Evolutionary conservation across 2,329 filamentous ascomycete genomes (phyloP).

Genomic region (Penicillium sp.): DNA sequence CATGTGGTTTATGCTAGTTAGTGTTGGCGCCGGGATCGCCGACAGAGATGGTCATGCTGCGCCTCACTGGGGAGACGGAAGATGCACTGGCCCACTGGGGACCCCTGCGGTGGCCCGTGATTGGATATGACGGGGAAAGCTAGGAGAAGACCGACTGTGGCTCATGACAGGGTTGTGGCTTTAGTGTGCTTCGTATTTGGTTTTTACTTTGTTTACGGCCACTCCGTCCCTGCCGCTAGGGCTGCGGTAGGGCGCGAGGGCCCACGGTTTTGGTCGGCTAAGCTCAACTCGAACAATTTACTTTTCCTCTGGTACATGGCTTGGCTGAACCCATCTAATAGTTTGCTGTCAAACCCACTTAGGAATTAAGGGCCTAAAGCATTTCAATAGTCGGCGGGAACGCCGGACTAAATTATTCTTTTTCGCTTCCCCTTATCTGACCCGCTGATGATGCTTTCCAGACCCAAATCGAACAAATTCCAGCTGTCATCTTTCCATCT

Average conservation of each 20-base stretch:
- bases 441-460: slow-evolving; percentile 3
- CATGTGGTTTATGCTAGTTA: not conserved
- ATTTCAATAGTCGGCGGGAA: not conserved
- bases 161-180: slow-evolving; percentile 13
- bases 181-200: slow-evolving; percentile 1
- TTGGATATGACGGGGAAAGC: slow-evolving; percentile 1
- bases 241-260: slow-evolving; percentile 6
- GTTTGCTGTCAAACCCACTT: not conserved
- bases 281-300: not conserved
- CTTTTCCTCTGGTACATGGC: not conserved
- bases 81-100: not conserved
- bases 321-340: not conserved
- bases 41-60: slow-evolving; percentile 13
- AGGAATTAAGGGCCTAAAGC: not conserved
- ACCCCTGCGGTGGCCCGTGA: not conserved
- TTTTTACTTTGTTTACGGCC: slow-evolving; percentile 7
- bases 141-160: slow-evolving; percentile 9
- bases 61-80: slow-evolving; percentile 4
- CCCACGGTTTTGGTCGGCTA: not conserved
- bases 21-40: slow-evolving; percentile 20
- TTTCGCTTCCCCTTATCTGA: not conserved
- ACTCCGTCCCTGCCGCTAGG: slow-evolving; percentile 14
- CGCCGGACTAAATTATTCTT: not conserved
- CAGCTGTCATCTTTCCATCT: not conserved
- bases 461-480: not conserved